phyloP scores from a whole-genome alignment of 2,329 filamentous ascomycete genomes.

The Talaromyces piceae region DNA sequence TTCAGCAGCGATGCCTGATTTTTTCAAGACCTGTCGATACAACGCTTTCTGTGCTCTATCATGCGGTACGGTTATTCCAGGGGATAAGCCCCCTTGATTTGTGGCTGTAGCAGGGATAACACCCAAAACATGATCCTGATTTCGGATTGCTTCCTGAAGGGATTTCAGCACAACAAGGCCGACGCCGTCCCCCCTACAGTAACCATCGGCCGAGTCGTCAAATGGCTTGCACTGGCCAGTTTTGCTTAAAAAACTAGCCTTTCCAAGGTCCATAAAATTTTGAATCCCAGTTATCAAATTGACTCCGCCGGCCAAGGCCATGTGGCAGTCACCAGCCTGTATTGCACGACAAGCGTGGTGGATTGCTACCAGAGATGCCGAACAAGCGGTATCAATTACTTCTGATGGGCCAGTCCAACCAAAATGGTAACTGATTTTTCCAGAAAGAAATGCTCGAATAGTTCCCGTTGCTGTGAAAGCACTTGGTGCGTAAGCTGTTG shows the following conservation, averaged over 20 bases:
- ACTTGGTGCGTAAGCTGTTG: constrained; percentile 15
- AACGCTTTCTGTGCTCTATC: constrained; percentile 27
- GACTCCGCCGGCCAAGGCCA: constrained; percentile 18
- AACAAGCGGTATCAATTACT: constrained; percentile 44
- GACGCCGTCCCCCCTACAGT: constrained; percentile 46
- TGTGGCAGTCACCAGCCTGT: constrained; percentile 19
- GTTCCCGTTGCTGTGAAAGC: constrained; percentile 20
- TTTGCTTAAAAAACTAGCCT: constrained; percentile 43
- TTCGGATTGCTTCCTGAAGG: constrained; percentile 38
- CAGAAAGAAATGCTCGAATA: constrained; percentile 31
- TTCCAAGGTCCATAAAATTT: constrained; percentile 25
- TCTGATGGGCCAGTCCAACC: constrained; percentile 33
- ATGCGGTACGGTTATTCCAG: constrained; percentile 23
- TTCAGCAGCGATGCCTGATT: constrained; percentile 22
- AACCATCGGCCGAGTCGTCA: constrained; percentile 40
- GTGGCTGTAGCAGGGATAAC: constrained; percentile 24
- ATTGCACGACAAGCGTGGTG: constrained; percentile 26
- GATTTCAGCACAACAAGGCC: constrained; percentile 44
- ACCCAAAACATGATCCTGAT: constrained; percentile 36
- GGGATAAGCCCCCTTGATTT: constrained; percentile 24
- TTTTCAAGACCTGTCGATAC: constrained; percentile 28
- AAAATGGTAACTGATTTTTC: constrained; percentile 35
- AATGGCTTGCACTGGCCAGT: constrained; percentile 46
- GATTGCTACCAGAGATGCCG: constrained; percentile 32
- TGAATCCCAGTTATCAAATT: constrained; percentile 23